A percentile compares a stretch with the other conserved stretches of the same genome.
These are phyloP conservation scores for Puccinia horiana DNA, from an alignment of 1,284 basidiomycete species.

Conservation along the genomic window DNA sequence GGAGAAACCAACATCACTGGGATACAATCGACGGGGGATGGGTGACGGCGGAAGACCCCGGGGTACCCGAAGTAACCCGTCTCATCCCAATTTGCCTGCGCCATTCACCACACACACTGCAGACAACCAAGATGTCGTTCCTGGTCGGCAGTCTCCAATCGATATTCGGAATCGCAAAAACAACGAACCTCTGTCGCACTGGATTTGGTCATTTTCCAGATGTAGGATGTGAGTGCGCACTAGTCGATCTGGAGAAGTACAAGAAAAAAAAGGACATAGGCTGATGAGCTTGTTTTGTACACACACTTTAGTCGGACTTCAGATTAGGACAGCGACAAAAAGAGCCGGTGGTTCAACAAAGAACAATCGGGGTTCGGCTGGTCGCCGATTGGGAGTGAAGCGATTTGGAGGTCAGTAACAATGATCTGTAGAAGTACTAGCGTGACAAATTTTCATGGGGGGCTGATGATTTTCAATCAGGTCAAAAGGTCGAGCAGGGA, in stretches of 20 bases:
- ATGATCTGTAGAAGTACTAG: neutral
- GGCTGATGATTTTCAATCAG: conserved; percentile 59
- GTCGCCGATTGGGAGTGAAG: conserved; percentile 86
- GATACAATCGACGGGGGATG: neutral
- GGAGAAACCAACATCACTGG: neutral
- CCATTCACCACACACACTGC: too few species aligned
- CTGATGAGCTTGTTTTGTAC: neutral
- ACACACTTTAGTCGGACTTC: conserved; percentile 52
- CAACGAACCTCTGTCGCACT: neutral
- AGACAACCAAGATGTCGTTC: conserved; percentile 15
- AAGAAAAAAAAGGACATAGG: neutral
- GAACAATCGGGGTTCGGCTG: conserved; percentile 85
- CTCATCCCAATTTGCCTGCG: too few species aligned
- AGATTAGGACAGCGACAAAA: conserved; percentile 88
- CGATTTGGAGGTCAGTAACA: conserved; percentile 77
- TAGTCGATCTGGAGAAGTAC: neutral
- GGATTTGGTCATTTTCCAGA: neutral
- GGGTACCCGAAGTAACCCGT: neutral
- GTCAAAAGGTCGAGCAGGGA: conserved; percentile 83
- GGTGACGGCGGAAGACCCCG: neutral
- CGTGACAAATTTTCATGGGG: neutral
- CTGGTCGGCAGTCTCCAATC: conserved; percentile 14
- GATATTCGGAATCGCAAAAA: conserved; percentile 4
- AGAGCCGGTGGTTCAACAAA: conserved; percentile 86
- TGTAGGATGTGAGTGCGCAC: neutral